A percentile compares a stretch with the other conserved stretches of the same genome.
These are phyloP conservation scores for Fragilaria crotonensis DNA, from an alignment of 108 stramenopile genomes.

Conservation along the genomic window DNA sequence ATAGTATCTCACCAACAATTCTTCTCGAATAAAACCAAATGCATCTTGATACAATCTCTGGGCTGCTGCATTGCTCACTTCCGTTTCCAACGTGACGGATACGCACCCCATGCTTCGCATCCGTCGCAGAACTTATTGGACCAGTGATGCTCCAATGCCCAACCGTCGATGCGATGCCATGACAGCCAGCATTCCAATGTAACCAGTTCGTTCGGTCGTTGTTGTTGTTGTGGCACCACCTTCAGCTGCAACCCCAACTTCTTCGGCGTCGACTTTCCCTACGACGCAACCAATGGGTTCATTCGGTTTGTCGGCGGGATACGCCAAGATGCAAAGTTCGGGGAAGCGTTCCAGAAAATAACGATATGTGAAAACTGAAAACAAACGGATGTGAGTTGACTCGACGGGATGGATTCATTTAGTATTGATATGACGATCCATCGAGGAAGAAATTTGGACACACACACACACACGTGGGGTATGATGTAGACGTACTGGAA, in stretches of 20 bases:
- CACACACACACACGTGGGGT: background rate
- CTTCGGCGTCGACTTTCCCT: slow-evolving; percentile 72
- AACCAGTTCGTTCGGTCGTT: slow-evolving; percentile 26
- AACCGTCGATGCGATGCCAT: slow-evolving; percentile 53
- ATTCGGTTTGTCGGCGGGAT: slow-evolving; percentile 24
- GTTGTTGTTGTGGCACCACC: too few relatives aligned
- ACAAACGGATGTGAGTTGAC: background rate
- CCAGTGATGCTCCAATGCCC: slow-evolving; percentile 74
- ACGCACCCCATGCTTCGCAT: slow-evolving; percentile 52
- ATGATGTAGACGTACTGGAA: slow-evolving; percentile 45
- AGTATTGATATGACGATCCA: too few relatives aligned
- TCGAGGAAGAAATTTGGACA: background rate
- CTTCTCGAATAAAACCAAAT: slow-evolving; percentile 80
- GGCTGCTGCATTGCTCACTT: slow-evolving; percentile 67
- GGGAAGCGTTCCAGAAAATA: slow-evolving; percentile 84
- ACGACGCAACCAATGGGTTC: slow-evolving; percentile 84
- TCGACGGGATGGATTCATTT: too few relatives aligned
- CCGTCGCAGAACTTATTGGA: slow-evolving; percentile 51
- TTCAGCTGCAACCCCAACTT: slow-evolving; percentile 12
- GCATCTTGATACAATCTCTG: slow-evolving; percentile 72
- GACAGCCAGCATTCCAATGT: slow-evolving; percentile 86
- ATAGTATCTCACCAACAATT: slow-evolving; percentile 78
- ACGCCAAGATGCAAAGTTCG: slow-evolving; percentile 74
- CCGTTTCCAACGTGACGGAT: slow-evolving; percentile 66
- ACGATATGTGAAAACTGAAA: slow-evolving; percentile 78